Percentiles rank a stretch among this genome's conserved stretches.
Evolutionary conservation across 352 stramenopile genomes (phyloP).

Genomic region (Phytopythium kandeliae): DNA sequence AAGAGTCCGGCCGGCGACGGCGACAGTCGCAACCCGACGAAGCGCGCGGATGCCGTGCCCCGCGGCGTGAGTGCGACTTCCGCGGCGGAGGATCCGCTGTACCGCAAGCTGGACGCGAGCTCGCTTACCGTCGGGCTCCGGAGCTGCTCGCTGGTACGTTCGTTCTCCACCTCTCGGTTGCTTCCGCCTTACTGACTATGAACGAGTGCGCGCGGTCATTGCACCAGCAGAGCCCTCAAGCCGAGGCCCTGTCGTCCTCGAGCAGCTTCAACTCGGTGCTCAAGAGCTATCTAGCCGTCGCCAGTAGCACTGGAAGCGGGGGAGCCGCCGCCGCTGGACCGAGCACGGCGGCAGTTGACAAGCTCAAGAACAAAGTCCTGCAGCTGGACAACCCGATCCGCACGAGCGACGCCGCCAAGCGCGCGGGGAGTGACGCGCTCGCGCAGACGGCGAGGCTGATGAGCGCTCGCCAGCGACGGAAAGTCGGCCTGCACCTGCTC

Average conservation of each 20-base stretch:
- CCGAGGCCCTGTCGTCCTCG: constrained; percentile 8
- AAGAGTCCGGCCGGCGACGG: constrained; percentile 1
- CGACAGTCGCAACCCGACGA: constrained; percentile 2
- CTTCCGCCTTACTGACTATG: neutral
- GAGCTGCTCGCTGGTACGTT: constrained; percentile 54
- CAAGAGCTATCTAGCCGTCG: constrained; percentile 19
- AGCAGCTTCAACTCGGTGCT: constrained; percentile 9
- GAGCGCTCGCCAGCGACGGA: constrained; percentile 52
- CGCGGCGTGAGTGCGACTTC: constrained; percentile 6
- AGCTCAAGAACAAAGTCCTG: constrained; percentile 77
- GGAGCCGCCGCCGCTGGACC: neutral
- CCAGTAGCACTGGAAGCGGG: constrained; percentile 5
- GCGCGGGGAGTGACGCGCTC: constrained; percentile 19
- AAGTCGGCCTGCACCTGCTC: constrained; percentile 50
- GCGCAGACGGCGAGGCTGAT: constrained; percentile 53
- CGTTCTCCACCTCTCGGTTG: constrained; percentile 3
- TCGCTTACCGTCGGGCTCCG: constrained; percentile 54
- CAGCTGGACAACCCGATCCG: constrained; percentile 74
- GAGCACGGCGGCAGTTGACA: constrained; percentile 20
- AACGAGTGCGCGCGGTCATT: neutral
- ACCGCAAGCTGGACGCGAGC: constrained; percentile 43
- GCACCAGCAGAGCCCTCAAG: constrained; percentile 3
- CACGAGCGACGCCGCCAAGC: constrained; percentile 21
- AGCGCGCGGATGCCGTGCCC: constrained; percentile 1
- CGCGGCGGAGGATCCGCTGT: constrained; percentile 33